phyloP scores from a whole-genome alignment of 2,329 filamentous ascomycete species.

The Diaporthe vaccinii region DNA sequence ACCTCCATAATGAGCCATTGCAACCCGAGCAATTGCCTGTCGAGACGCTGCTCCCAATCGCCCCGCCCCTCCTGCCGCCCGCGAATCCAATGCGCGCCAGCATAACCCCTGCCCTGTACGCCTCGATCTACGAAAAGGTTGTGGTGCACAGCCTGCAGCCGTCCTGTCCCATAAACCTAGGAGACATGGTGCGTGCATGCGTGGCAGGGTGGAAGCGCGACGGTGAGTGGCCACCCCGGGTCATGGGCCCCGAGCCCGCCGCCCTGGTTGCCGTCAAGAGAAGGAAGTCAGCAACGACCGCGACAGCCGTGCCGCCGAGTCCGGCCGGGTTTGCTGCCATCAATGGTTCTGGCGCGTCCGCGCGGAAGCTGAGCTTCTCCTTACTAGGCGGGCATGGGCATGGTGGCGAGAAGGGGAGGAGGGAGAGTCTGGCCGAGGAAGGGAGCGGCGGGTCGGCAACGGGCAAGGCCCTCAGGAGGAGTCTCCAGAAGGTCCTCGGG shows the following conservation, averaged over 20 bases:
- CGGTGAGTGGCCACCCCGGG: constrained; percentile 89
- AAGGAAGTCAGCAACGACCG: constrained; percentile 52
- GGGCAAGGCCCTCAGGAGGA: constrained; percentile 59
- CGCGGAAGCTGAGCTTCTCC: constrained; percentile 45
- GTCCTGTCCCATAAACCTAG: constrained; percentile 88
- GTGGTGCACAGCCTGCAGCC: constrained; percentile 85
- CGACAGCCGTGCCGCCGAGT: constrained; percentile 36
- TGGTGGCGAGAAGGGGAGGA: constrained; percentile 36
- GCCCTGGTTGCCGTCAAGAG: constrained; percentile 55
- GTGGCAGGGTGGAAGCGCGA: constrained; percentile 94
- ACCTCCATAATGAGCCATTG: constrained; percentile 24
- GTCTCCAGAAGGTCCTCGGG: constrained; percentile 61
- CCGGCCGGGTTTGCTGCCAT: constrained; percentile 3
- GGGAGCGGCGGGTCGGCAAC: constrained; percentile 41
- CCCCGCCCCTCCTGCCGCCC: constrained; percentile 78
- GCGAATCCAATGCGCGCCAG: constrained; percentile 82
- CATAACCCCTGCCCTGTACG: constrained; percentile 81
- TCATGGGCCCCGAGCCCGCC: constrained; percentile 60
- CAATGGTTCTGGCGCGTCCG: constrained; percentile 20
- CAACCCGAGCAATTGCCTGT: constrained; percentile 60
- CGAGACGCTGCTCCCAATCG: constrained; percentile 77
- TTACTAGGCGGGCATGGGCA: constrained; percentile 41
- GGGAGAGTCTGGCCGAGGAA: constrained; percentile 38
- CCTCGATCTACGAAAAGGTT: constrained; percentile 90
- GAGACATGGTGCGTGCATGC: constrained; percentile 83